A percentile compares a stretch with the other conserved stretches of the same genome.
Conservation (phyloP, 2,329 filamentous ascomycete genomes). For the Teratosphaeria pseudoeucalypti region DNA sequence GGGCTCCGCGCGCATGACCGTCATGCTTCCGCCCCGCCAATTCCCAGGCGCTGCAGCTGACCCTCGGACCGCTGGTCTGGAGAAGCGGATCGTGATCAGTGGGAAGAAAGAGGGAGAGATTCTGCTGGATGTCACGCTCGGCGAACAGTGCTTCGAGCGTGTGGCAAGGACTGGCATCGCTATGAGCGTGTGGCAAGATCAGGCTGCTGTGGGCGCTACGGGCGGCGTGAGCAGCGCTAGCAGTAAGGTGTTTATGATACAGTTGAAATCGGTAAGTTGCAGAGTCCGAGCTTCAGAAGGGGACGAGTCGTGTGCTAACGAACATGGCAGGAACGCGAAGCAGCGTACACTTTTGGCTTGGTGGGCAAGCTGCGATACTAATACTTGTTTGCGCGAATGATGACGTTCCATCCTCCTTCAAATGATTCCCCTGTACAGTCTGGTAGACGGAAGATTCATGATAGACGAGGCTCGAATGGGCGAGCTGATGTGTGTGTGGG, state of each 20-base stretch:
- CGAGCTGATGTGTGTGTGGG: neutral
- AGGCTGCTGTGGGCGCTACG: slow-evolving; percentile 49
- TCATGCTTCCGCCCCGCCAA: slow-evolving; percentile 57
- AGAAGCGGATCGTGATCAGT: slow-evolving; percentile 76
- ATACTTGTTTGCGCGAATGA: neutral
- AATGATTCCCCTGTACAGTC: neutral
- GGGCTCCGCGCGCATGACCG: slow-evolving; percentile 72
- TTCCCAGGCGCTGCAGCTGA: slow-evolving; percentile 26
- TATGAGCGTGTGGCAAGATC: slow-evolving; percentile 72
- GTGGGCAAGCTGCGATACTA: slow-evolving; percentile 42
- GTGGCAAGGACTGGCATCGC: slow-evolving; percentile 80
- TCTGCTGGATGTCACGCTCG: slow-evolving; percentile 73
- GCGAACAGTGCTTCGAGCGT: slow-evolving; percentile 73
- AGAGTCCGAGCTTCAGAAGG: neutral
- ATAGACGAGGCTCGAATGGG: neutral
- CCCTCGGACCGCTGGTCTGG: slow-evolving; percentile 42
- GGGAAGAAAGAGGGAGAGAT: slow-evolving; percentile 58
- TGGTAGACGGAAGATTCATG: neutral
- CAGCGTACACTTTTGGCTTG: slow-evolving; percentile 39
- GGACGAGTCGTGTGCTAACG: slow-evolving; percentile 3
- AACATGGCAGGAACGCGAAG: slow-evolving; percentile 34
- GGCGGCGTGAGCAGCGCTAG: slow-evolving; percentile 47
- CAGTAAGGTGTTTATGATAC: slow-evolving; percentile 54
- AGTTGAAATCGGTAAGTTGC: slow-evolving; percentile 29
- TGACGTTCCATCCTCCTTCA: neutral